Evolutionary conservation across 2,329 filamentous ascomycete species (phyloP).

Genomic region (Aureobasidium sp.): DNA sequence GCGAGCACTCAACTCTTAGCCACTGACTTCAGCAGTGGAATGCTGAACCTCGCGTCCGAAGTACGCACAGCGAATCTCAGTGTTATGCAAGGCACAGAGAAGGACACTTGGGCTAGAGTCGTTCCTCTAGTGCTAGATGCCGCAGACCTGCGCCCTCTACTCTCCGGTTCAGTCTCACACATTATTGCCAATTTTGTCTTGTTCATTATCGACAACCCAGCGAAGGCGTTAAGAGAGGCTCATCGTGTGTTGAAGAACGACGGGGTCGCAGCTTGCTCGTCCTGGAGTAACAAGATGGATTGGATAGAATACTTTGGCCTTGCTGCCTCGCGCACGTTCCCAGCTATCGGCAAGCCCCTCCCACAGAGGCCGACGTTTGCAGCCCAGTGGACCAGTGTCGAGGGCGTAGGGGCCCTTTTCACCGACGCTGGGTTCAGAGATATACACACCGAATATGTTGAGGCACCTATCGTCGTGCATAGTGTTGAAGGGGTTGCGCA

Average conservation of each 20-base stretch:
- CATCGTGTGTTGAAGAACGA: constrained; percentile 19
- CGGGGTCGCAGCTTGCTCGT: constrained; percentile 19
- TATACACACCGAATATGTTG: constrained; percentile 17
- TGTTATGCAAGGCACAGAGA: neutral
- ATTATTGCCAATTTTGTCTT: constrained; percentile 25
- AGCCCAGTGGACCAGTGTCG: constrained; percentile 17
- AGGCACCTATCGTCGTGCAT: neutral
- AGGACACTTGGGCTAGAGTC: constrained; percentile 19
- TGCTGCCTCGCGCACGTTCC: constrained; percentile 13
- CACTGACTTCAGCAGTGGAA: constrained; percentile 24
- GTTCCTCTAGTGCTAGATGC: constrained; percentile 20
- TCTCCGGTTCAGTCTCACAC: constrained; percentile 19
- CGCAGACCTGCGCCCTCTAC: constrained; percentile 19
- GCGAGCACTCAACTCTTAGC: constrained; percentile 15
- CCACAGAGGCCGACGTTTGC: constrained; percentile 16
- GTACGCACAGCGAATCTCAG: constrained; percentile 7
- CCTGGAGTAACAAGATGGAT: constrained; percentile 20
- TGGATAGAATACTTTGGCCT: constrained; percentile 22
- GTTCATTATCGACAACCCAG: constrained; percentile 23
- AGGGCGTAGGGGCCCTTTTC: constrained; percentile 18
- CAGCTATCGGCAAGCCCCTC: constrained; percentile 12
- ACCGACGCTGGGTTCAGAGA: constrained; percentile 22
- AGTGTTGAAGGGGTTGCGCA: neutral
- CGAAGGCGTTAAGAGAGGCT: constrained; percentile 19
- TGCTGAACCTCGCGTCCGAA: constrained; percentile 20